Percentiles rank a stretch among this genome's conserved stretches.
phyloP scores from a whole-genome alignment of 306 rosid species.

The Begonia peltatifolia region DNA sequence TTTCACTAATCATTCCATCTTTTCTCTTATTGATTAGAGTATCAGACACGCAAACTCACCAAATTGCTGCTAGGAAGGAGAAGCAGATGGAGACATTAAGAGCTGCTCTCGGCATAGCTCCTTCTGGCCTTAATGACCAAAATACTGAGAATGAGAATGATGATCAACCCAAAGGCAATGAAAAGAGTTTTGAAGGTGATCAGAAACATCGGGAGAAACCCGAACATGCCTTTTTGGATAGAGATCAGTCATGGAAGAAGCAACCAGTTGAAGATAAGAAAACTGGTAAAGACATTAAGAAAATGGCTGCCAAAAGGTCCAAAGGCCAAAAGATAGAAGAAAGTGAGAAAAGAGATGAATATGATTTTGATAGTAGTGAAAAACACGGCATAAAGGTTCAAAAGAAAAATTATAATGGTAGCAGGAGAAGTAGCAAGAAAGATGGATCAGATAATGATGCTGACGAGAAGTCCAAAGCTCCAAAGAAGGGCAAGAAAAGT shows the following conservation, averaged over 20 bases:
- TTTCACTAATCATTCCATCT: too few species aligned
- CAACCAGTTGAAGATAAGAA: constrained; percentile 29
- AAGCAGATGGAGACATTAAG: constrained; percentile 81
- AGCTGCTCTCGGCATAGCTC: constrained; percentile 61
- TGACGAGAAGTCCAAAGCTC: constrained; percentile 31
- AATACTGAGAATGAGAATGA: constrained; percentile 26
- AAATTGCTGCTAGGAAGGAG: constrained; percentile 94
- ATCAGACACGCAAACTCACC: constrained; percentile 88
- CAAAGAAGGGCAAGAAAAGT: constrained; percentile 13
- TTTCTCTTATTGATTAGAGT: constrained; percentile 23
- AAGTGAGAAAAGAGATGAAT: constrained; percentile 29
- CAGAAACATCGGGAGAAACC: constrained; percentile 25
- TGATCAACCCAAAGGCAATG: constrained; percentile 20
- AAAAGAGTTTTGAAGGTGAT: constrained; percentile 25
- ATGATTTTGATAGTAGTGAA: constrained; percentile 18
- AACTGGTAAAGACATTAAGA: constrained; percentile 37
- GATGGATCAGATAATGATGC: constrained; percentile 33
- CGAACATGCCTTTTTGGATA: constrained; percentile 80
- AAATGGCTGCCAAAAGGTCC: constrained; percentile 25
- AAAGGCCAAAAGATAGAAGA: constrained; percentile 31
- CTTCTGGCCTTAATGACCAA: constrained; percentile 35
- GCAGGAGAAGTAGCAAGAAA: constrained; percentile 23
- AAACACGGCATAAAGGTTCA: constrained; percentile 19
- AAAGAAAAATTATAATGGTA: constrained; percentile 19
- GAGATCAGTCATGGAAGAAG: constrained; percentile 46